These are phyloP conservation scores for Pyrus betulifolia DNA, from an alignment of 306 rosid genomes.

Conservation along the genomic window DNA sequence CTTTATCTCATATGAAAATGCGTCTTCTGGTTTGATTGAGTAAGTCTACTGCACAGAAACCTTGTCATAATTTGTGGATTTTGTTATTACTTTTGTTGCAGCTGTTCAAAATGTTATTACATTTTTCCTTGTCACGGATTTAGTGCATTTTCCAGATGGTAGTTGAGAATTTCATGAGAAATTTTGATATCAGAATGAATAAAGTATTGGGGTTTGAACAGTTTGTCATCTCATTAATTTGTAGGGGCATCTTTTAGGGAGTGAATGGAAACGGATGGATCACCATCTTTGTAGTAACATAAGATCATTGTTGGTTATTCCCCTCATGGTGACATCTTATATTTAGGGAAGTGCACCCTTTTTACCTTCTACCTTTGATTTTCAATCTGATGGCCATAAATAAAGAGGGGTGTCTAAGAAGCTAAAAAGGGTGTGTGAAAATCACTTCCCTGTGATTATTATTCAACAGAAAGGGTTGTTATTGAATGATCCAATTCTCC, in stretches of 20 bases:
- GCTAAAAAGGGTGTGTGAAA: too few species aligned
- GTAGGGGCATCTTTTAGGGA: too few species aligned
- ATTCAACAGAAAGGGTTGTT: not conserved
- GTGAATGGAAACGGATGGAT: not conserved
- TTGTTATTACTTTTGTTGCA: not conserved
- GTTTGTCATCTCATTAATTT: too few species aligned
- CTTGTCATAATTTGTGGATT: not conserved
- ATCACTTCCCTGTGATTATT: too few species aligned
- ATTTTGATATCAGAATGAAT: too few species aligned
- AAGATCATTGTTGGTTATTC: not conserved
- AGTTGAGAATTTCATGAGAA: too few species aligned
- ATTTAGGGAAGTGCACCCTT: too few species aligned
- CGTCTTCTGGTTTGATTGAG: constrained; percentile 79
- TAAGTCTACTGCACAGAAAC: constrained; percentile 35
- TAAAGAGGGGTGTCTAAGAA: too few species aligned
- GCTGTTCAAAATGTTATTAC: not conserved
- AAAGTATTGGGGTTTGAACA: too few species aligned
- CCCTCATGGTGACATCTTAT: not conserved
- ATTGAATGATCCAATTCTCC: too few species aligned
- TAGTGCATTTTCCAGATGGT: not conserved
- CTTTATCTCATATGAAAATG: constrained; percentile 67
- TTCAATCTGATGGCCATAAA: too few species aligned
- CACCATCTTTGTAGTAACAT: not conserved
- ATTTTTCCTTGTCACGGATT: not conserved
- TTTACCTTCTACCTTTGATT: too few species aligned